Evolutionary conservation across 129 eudicot species (phyloP).

Genomic region (Tanacetum coccineum): DNA sequence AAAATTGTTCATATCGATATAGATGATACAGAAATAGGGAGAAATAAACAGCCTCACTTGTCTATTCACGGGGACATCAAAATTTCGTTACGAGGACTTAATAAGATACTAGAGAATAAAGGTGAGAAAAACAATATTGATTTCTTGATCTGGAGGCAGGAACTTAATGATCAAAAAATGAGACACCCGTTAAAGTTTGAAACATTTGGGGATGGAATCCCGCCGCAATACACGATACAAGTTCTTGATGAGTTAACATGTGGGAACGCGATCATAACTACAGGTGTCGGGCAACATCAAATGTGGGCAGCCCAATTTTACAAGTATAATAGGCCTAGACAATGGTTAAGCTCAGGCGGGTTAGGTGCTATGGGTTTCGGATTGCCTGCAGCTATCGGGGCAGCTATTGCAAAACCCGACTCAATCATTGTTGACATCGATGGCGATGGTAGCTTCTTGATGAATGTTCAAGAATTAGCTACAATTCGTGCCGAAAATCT

Average conservation of each 20-base stretch:
- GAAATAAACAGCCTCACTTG: conserved; percentile 75
- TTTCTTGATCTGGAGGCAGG: conserved; percentile 59
- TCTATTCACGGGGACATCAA: conserved; percentile 69
- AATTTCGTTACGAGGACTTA: conserved; percentile 52
- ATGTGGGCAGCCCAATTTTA: no score
- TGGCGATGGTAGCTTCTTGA: no score
- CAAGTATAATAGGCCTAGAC: conserved; percentile 67
- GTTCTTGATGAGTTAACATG: conserved; percentile 49
- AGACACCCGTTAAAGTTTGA: conserved; percentile 53
- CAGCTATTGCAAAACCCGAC: conserved; percentile 53
- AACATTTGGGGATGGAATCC: conserved; percentile 73
- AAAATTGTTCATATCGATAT: conserved; percentile 67
- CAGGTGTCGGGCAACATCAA: no score
- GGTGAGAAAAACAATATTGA: conserved; percentile 27
- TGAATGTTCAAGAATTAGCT: no score
- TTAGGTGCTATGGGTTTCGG: conserved; percentile 70
- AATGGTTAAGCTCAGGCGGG: conserved; percentile 76
- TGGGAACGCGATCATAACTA: conserved; percentile 64
- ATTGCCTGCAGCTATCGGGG: conserved; percentile 54
- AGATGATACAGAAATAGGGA: conserved; percentile 65
- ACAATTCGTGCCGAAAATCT: no score
- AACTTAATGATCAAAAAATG: conserved; percentile 49
- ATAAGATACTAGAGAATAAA: conserved; percentile 49
- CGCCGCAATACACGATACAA: conserved; percentile 65
- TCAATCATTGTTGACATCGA: no score